phyloP scores from a whole-genome alignment of 192 early-diverging fungal species.

The Coemansia sp. region DNA sequence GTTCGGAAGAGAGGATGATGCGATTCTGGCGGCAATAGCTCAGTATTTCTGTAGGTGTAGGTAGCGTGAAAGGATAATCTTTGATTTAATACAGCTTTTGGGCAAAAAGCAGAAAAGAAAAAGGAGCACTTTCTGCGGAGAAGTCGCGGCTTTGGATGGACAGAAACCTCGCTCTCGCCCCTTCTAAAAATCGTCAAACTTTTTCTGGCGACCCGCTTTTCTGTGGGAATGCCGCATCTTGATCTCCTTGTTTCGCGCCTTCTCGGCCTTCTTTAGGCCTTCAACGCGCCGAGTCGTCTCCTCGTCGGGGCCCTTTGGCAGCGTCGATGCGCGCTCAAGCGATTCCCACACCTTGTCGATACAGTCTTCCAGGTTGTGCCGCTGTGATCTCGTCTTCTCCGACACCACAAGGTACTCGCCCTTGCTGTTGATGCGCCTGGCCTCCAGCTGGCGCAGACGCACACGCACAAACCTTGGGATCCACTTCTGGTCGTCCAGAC shows the following conservation, averaged over 20 bases:
- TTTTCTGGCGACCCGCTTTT: constrained; percentile 64
- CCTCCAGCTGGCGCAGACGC: constrained; percentile 59
- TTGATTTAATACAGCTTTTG: background rate
- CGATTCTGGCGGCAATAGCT: background rate
- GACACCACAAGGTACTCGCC: constrained; percentile 78
- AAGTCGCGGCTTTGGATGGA: background rate
- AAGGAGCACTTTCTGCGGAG: background rate
- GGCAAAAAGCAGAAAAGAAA: background rate
- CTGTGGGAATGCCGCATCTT: constrained; percentile 69
- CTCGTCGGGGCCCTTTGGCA: constrained; percentile 67
- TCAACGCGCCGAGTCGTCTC: constrained; percentile 63
- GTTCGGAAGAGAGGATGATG: too few species aligned
- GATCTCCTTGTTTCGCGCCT: constrained; percentile 58
- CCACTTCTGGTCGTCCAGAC: constrained; percentile 67
- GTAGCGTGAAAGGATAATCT: background rate
- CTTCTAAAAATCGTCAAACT: constrained; percentile 10
- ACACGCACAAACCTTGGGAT: constrained; percentile 71
- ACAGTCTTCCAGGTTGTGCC: constrained; percentile 79
- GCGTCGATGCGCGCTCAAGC: constrained; percentile 61
- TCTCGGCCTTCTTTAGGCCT: constrained; percentile 60
- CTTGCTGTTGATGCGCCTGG: constrained; percentile 63
- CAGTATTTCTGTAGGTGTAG: background rate
- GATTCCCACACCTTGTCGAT: constrained; percentile 67
- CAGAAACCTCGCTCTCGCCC: background rate
- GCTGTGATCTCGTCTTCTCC: constrained; percentile 73